A percentile compares a stretch with the other conserved stretches of the same genome.
Evolutionary conservation across 768 basidiomycete genomes (phyloP).

Genomic region (Agaricus blazei): DNA sequence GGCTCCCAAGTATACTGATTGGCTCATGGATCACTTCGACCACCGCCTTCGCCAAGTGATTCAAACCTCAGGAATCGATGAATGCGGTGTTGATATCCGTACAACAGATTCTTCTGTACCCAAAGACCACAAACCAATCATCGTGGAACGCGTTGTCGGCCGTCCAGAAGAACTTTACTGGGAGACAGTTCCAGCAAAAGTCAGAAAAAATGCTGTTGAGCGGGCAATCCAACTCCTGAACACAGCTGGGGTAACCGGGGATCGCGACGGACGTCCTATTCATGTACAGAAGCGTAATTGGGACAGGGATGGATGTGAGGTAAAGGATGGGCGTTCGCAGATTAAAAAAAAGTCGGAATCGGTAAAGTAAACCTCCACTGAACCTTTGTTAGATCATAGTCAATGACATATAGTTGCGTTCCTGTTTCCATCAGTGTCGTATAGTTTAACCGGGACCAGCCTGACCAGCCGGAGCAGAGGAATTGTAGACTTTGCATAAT

Average conservation of each 20-base stretch:
- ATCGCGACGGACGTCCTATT: no score
- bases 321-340: background rate
- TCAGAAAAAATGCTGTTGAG: conserved; percentile 55
- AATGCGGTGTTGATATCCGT: conserved; percentile 28
- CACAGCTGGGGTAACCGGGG: background rate
- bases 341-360: no score
- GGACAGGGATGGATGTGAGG: background rate
- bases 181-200: conserved; percentile 74
- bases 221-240: conserved; percentile 26
- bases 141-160: conserved; percentile 54
- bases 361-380: no score
- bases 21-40: conserved; percentile 42
- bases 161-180: conserved; percentile 70
- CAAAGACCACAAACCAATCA: conserved; percentile 25
- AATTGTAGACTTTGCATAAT: no score
- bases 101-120: conserved; percentile 3
- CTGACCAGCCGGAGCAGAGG: no score
- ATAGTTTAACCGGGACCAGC: no score
- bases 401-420: no score
- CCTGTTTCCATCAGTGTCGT: no score
- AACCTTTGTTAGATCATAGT: no score
- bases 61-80: conserved; percentile 55
- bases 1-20: conserved; percentile 38
- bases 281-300: no score
- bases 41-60: conserved; percentile 18